These are phyloP conservation scores for Cyamopsis tetragonoloba DNA, from an alignment of 306 rosid genomes.

Conservation along the genomic window DNA sequence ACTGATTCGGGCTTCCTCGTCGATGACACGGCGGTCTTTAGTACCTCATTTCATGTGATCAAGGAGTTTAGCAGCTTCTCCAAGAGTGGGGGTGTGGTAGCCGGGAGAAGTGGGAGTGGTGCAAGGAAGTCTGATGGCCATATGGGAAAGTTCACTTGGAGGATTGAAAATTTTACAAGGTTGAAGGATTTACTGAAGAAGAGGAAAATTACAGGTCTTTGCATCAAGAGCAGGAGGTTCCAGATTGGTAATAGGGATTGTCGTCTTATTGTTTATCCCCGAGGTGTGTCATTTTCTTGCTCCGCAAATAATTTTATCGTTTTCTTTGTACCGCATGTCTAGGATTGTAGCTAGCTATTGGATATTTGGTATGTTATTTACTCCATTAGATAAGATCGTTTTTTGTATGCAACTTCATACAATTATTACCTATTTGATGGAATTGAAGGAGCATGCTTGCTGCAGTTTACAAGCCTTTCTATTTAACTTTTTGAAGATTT, in stretches of 20 bases:
- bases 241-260: slow-evolving; percentile 97
- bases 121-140: slow-evolving; percentile 92
- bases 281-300: slow-evolving; percentile 62
- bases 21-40: slow-evolving; percentile 85
- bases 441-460: slow-evolving; percentile 4
- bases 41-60: slow-evolving; percentile 94
- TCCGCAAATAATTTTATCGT: neutral
- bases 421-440: slow-evolving; percentile 24
- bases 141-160: slow-evolving; percentile 94
- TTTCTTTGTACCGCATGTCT: neutral
- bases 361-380: slow-evolving; percentile 3
- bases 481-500: slow-evolving; percentile 27
- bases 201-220: slow-evolving; percentile 95
- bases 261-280: slow-evolving; percentile 97
- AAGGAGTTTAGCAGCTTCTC: slow-evolving; percentile 90
- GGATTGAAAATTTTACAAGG: slow-evolving; percentile 89
- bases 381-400: slow-evolving; percentile 27
- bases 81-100: slow-evolving; percentile 73
- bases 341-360: slow-evolving; percentile 21
- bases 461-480: slow-evolving; percentile 14
- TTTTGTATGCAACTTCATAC: slow-evolving; percentile 32
- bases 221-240: slow-evolving; percentile 97
- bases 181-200: slow-evolving; percentile 93
- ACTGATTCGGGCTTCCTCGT: slow-evolving; percentile 72
- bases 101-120: slow-evolving; percentile 73